Conservation (phyloP, 169 alveolate genomes). For the Babesia ovis region DNA sequence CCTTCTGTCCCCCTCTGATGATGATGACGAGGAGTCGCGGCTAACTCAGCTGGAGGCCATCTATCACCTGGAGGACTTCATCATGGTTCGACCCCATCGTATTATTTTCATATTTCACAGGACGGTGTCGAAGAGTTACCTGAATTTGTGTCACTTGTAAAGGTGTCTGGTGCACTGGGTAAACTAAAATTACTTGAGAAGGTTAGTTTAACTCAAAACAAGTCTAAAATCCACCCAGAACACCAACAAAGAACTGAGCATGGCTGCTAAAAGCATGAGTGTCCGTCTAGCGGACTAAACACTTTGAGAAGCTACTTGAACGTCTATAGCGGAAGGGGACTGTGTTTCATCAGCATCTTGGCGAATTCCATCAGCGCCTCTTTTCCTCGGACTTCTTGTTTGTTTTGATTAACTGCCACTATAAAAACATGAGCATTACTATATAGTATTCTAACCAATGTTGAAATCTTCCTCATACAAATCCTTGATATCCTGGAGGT, state of each 20-base stretch:
- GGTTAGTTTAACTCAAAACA: slow-evolving; percentile 36
- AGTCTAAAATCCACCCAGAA: slow-evolving; percentile 8
- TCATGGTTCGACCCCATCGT: slow-evolving; percentile 64
- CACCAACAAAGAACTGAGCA: slow-evolving; percentile 46
- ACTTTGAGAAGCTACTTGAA: not conserved
- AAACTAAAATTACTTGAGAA: slow-evolving; percentile 73
- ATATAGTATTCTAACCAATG: slow-evolving; percentile 75
- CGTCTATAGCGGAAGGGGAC: slow-evolving; percentile 68
- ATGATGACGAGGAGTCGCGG: slow-evolving; percentile 74
- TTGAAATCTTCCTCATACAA: slow-evolving; percentile 94
- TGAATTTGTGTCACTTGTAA: slow-evolving; percentile 77
- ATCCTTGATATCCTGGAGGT: slow-evolving; percentile 91
- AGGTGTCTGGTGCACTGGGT: slow-evolving; percentile 78
- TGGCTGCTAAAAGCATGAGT: slow-evolving; percentile 62
- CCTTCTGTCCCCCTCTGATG: slow-evolving; percentile 63
- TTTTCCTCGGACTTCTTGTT: slow-evolving; percentile 88
- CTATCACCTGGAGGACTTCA: slow-evolving; percentile 86
- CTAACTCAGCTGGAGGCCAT: slow-evolving; percentile 88
- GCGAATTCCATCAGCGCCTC: slow-evolving; percentile 70
- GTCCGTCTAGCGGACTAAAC: slow-evolving; percentile 51
- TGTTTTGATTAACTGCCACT: slow-evolving; percentile 84
- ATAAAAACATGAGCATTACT: not conserved
- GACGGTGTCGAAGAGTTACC: slow-evolving; percentile 82
- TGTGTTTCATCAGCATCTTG: slow-evolving; percentile 68
- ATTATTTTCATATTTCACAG: slow-evolving; percentile 8